Evolutionary conservation across 345 rosid species (phyloP), one percentile per base, ranked within the genome.

Genomic region (Erodium maritimum): DNA sequence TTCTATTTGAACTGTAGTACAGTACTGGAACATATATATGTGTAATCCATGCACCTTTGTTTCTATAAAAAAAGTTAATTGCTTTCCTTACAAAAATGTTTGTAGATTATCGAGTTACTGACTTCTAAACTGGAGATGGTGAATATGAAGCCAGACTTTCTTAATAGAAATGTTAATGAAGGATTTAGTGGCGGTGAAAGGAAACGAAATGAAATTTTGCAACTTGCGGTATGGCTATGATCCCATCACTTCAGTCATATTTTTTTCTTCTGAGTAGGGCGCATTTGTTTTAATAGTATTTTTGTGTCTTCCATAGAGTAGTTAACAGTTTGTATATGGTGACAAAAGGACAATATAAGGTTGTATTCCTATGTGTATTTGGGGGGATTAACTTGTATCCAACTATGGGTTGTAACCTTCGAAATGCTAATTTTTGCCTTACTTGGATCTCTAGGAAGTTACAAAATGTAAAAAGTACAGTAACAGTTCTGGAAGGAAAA

Each of bases 141-240:
- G 79, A 93, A 87, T 72, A 90, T 90, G 95, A 85, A 85, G 79
- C 83, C 70, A 0, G 97, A 89, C 75, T 93, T 87, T 71, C 87
- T 93, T 23, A 83, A 87, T 69, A 78, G 99, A 78, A 93, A 93
- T 75, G 99, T 94, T 33, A 90, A 94, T 76, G 99, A 87, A 82
- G 99, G 99, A 24, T 93, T 93, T 67, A 93, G 99, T 61, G 97
- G 99, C 13, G 99, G 97, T 61, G 97, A 94, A 79, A 90, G 79
- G 74, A 94, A 94, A 68, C 96, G 91, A 62, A 94, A 94, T 24
- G 99, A 94, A 73, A 90, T 90, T 67, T 74, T 87, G 33, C 97
- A 94, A 68, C 95, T 94, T 33, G 96, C 96, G 81, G 97, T 90
- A 82, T 50, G 60, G 48, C 50, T 61, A 17, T 50, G 19, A 61